Evolutionary conservation across 2,329 filamentous ascomycete genomes (phyloP), one percentile per base, ranked within the genome.

Genomic region (Trichoderma sp.): DNA sequence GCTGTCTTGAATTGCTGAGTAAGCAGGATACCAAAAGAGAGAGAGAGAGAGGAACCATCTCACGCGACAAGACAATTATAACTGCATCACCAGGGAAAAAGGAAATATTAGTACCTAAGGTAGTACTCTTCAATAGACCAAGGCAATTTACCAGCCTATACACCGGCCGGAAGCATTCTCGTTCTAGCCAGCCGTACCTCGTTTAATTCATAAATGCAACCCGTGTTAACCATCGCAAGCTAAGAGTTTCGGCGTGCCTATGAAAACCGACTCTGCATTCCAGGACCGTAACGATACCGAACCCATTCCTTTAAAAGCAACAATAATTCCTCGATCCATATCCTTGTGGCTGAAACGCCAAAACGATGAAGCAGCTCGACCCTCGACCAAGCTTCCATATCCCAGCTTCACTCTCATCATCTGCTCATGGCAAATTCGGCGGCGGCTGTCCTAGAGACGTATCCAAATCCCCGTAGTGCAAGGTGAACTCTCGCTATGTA

Each of bases 401-500:
- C 48, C 63, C 22, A 7, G 29, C 6, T 58, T 56, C 61, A 53
- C 52, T 63, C 64, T 50, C 50, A 67, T 45, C 13, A 57, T 7
- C 4, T 35, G 5, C 53, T 72, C 71, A 78, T 59, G 75, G 71
- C 53, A 74, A 70, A 27, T 75, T 71, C 34, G 77, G 74, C 48
- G 74, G 74, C 22, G 74, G 71, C 70, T 79, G 77, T 60, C 72
- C 76, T 65, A 80, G 69, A 9, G 78, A 79, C 69, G 84, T 85
- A 76, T 89, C 87, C 69, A 90, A 78, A 69, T 90, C 88, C 52
- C 83, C 83, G 68, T 90, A 90, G 71, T 87, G 82, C 54, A 90
- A 77, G 8, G 85, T 85, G 68, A 90, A 82, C 72, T 89, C 87
- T 64, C 86, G 81, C 87, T 89, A 52, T 15, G 37, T 22, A 15